Evolutionary conservation across 1,284 basidiomycete genomes (phyloP), one percentile per base, ranked within the genome.

Genomic region (Mycena sp.): DNA sequence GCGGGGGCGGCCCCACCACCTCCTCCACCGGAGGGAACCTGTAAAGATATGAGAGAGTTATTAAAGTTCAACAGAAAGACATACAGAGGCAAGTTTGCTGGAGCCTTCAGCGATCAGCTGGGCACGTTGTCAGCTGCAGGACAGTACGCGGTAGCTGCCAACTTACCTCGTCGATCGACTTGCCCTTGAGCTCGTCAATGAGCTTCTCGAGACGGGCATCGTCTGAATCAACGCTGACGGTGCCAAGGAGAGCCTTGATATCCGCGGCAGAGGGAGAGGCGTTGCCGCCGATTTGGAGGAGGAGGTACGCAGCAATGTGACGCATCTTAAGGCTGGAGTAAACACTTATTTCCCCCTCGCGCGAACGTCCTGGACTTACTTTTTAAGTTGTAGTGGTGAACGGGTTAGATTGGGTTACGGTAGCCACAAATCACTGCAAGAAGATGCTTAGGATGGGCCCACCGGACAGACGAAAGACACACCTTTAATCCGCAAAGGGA

Each of bases 251-350:
- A 73, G 89, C 89, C 85, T 91, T 96, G 84, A 99, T 86, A 80
- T 99, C 97, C 58, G 79, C 87, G 67, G 94, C 94, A 64, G 92
- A 90, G 70, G 98, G 98, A 70, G 87, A 89, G 74, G 88, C 79
- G 80, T 99, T 98, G 69, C 98, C 98, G 73, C 95, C 98, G 78
- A 91, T 88, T 81, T 94, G 92, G 83, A 99, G 95, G 80, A 99
- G 94, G 71, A 99, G 89, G 87, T 98, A 99, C 72, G 95, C 95
- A 84, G 96, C 97, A 83, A 99, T 86, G 83, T 97, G 87, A 86
- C 95, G 94, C 95, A 98, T 97, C 92, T 95, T 64, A 35, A 38
- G 30, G 14, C 32, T 44, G 17, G 16, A 21, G n/a, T 61, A 44
- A 65, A 50, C n/a, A n/a, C n/a, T n/a, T n/a, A n/a, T n/a, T 62